Conservation (phyloP, 495 filamentous ascomycete genomes). For the Neurospora sublineolata region DNA sequence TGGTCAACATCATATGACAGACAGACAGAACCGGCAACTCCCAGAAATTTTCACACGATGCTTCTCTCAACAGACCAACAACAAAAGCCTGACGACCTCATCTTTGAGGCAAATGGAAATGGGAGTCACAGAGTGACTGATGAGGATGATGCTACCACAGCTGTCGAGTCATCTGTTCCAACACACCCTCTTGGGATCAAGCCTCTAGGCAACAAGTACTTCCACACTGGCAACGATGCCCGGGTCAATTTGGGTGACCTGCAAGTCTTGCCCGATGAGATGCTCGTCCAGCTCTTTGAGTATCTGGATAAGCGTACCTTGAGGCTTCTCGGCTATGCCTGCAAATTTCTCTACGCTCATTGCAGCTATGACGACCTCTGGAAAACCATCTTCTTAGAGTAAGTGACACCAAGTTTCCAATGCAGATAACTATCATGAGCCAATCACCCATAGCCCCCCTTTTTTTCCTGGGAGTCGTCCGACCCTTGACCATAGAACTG, state of each 20-base stretch:
- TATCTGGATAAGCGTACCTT: slow-evolving; percentile 54
- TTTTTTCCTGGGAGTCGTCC: neutral
- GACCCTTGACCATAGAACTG: neutral
- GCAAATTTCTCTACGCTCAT: slow-evolving; percentile 83
- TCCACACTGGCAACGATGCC: slow-evolving; percentile 50
- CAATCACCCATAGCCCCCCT: neutral
- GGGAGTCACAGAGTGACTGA: slow-evolving; percentile 10
- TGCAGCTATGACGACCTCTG: slow-evolving; percentile 79
- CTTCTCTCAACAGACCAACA: slow-evolving; percentile 13
- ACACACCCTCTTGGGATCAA: slow-evolving; percentile 78
- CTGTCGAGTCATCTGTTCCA: slow-evolving; percentile 40
- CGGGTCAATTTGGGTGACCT: slow-evolving; percentile 54
- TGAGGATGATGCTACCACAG: slow-evolving; percentile 1
- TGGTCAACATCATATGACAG: neutral
- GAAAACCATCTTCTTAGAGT: slow-evolving; percentile 80
- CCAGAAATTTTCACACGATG: slow-evolving; percentile 5
- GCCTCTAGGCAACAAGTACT: slow-evolving; percentile 76
- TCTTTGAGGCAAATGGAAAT: slow-evolving; percentile 6
- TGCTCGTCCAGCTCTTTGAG: slow-evolving; percentile 67
- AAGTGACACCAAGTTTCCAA: slow-evolving; percentile 32
- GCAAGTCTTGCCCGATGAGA: slow-evolving; percentile 62
- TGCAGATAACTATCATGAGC: neutral
- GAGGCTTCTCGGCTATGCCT: slow-evolving; percentile 61
- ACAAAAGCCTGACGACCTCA: neutral
- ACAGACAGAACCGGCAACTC: neutral